Evolutionary conservation across 495 filamentous ascomycete genomes (phyloP), one percentile per base, ranked within the genome.

Genomic region (Neurospora sp.): DNA sequence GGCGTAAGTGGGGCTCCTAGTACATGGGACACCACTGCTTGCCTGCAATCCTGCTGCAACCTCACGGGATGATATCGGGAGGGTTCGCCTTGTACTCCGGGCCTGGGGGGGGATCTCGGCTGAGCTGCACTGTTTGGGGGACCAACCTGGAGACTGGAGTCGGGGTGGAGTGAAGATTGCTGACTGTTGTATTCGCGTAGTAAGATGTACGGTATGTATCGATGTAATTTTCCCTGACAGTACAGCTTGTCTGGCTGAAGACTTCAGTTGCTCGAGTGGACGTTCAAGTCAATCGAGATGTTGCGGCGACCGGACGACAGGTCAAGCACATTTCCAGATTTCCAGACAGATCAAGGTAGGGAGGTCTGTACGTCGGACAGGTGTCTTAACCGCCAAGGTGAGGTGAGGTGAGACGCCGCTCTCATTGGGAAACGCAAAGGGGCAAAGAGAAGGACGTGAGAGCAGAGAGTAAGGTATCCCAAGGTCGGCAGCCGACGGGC

Each of bases 401-500:
- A 31, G 35, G 41, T 59, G 37, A 59, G n/a, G 70, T 35, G 44
- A 18, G 42, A 68, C 70, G 42, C 31, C 39, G 27, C 27, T 35
- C 16, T 35, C 65, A 53, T 68, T 68, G 35, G 48, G 59, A 10
- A 42, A 40, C 35, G 39, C 65, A 40, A 22, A 38, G 65, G 42
- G 46, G 39, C 59, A 61, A 70, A 59, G 40, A n/a, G 61, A 14
- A 69, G 72, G 35, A 31, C 18, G 16, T n/a, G 39, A 22, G 42
- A 16, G 37, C n/a, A 27, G 42, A 71, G 22, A n/a, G 27, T 44
- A 74, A 61, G 69, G 73, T 73, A 75, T 74, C 65, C 76, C 73
- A 75, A 70, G 20, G 75, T 70, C 72, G 69, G 73, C 77, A 69
- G 71, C 68, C 72, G 77, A 76, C 73, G 48, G 77, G 41, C 71